Evolutionary conservation across 352 stramenopile genomes (phyloP), one percentile per base, ranked within the genome.

Genomic region (Phytophthora hybrid): DNA sequence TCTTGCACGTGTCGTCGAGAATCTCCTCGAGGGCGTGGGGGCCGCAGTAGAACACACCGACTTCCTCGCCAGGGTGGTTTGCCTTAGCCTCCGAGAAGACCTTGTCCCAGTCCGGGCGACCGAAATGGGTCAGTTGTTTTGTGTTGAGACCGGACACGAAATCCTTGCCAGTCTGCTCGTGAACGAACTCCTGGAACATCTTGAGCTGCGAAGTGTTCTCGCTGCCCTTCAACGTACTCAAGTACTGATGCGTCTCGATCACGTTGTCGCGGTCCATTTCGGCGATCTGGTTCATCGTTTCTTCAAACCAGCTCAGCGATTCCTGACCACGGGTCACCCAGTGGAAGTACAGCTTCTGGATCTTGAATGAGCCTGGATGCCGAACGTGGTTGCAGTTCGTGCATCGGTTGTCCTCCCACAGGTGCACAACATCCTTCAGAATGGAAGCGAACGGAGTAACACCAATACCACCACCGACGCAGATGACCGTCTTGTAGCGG

Each of bases 1-100:
- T 80, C 53, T 84, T 81, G 77, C 87, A 93, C 74, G 84, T 89
- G 39, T 86, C 87, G 54, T 81, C 79, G 23, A 97, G 66, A 41
- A 91, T 87, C 69, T 91, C 83, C 68, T 94, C 88, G n/a, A 97
- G 82, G 4, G 75, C 79, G 59, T 94, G 87, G 21, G 90, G 88
- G 4, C 91, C 91, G 51, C 91, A 97, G 73, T 95, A 92, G 70
- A 97, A 97, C 13, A 97, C 88, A n/a, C 90, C 90, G 19, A 94
- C 90, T 63, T 95, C 86, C 47, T 94, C 82, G 19, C 83, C 76
- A 19, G 77, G 81, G 63, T 95, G 85, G 46, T 78, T 74, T 6
- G 56, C 59, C 32, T 72, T 74, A 10, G 81, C 85, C 29, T 89
- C 78, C 31, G 80, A 74, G 71, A 96, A 93, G 19, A 94, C 77